These are phyloP conservation scores for Uncinocarpus reesii DNA, from an alignment of 2,329 filamentous ascomycete genomes.

Conservation along the genomic window DNA sequence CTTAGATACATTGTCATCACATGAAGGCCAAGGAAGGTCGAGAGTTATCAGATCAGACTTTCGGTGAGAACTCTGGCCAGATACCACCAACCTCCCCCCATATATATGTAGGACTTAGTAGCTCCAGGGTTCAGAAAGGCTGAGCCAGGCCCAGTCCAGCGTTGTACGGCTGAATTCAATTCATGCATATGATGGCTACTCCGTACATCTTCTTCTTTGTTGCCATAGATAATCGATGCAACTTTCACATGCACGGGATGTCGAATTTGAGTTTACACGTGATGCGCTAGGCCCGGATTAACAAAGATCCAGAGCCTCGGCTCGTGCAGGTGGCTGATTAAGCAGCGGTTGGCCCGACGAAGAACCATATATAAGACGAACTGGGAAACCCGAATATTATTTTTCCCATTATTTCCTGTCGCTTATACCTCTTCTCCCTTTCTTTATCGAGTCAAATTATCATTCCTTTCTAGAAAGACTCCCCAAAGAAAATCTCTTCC, in stretches of 20 bases:
- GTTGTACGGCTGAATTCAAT: too few relatives aligned
- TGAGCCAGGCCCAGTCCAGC: too few relatives aligned
- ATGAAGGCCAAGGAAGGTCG: too few relatives aligned
- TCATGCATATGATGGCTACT: too few relatives aligned
- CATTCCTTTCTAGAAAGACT: background rate
- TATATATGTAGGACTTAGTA: too few relatives aligned
- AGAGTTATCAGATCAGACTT: too few relatives aligned
- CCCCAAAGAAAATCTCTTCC: background rate
- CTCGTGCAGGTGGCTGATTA: slow-evolving; percentile 18
- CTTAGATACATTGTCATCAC: too few relatives aligned
- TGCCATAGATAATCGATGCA: too few relatives aligned
- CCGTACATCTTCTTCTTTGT: too few relatives aligned
- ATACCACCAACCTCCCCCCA: too few relatives aligned
- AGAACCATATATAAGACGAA: slow-evolving; percentile 16
- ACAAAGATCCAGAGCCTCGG: slow-evolving; percentile 27
- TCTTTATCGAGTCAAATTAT: background rate
- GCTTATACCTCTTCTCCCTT: background rate
- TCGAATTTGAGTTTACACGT: slow-evolving; percentile 9
- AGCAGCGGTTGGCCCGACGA: background rate
- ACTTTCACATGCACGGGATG: slow-evolving; percentile 3
- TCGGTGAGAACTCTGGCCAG: too few relatives aligned
- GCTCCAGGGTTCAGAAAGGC: too few relatives aligned
- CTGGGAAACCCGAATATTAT: background rate
- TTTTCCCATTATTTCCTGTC: background rate
- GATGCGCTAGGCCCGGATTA: slow-evolving; percentile 17